Conservation (phyloP, 192 early-diverging fungal genomes). For the Umbelopsis vinacea region DNA sequence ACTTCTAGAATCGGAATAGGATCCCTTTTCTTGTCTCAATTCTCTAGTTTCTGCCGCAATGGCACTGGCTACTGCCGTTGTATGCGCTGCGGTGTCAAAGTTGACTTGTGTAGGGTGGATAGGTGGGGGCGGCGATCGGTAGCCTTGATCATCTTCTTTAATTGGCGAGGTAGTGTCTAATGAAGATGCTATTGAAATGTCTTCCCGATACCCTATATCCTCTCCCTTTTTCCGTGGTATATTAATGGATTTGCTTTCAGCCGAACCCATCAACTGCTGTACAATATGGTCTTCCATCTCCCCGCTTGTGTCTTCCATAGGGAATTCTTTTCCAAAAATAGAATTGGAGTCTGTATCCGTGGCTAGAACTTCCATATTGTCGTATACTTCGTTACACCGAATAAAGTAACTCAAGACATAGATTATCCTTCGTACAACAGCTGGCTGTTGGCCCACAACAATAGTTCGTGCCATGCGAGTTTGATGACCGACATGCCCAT, state of each 20-base stretch:
- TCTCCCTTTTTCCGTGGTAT: constrained; percentile 25
- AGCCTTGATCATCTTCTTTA: background rate
- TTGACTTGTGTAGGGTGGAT: background rate
- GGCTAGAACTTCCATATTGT: constrained; percentile 33
- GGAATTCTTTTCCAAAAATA: constrained; percentile 29
- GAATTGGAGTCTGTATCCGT: constrained; percentile 11
- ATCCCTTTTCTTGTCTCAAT: background rate
- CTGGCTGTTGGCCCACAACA: constrained; percentile 51
- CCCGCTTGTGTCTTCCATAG: constrained; percentile 22
- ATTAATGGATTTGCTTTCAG: constrained; percentile 30
- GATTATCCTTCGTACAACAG: constrained; percentile 51
- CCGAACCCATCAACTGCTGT: constrained; percentile 32
- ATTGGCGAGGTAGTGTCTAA: background rate
- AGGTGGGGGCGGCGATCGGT: background rate
- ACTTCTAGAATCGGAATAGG: background rate
- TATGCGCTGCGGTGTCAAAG: background rate
- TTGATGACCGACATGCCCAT: constrained; percentile 54
- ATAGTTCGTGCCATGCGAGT: constrained; percentile 56
- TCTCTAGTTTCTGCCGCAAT: constrained; percentile 9
- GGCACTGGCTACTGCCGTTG: background rate
- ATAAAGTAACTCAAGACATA: constrained; percentile 63
- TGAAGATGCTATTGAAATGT: background rate
- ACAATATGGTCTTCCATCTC: constrained; percentile 39
- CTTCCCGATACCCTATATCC: background rate
- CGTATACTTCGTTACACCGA: constrained; percentile 62